Percentiles rank a stretch among this genome's conserved stretches.
phyloP scores from a whole-genome alignment of 2,329 filamentous ascomycete genomes.

The Graphiopsis chlorocephala region DNA sequence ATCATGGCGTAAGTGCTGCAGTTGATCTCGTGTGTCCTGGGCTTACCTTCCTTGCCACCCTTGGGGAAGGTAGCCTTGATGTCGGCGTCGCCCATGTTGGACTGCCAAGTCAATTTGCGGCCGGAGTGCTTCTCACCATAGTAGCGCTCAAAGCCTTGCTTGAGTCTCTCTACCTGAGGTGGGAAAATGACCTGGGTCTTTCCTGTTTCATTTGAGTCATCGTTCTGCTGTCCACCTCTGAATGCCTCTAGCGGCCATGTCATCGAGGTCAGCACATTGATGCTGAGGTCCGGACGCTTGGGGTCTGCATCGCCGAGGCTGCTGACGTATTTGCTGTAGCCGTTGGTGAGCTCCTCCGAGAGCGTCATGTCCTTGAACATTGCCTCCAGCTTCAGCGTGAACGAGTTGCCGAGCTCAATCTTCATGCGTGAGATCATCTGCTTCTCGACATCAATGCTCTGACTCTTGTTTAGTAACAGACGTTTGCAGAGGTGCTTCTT shows the following conservation, averaged over 20 bases:
- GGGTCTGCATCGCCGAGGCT: constrained; percentile 56
- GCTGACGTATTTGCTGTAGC: constrained; percentile 70
- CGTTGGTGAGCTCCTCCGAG: constrained; percentile 75
- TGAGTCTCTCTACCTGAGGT: constrained; percentile 67
- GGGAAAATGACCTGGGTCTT: constrained; percentile 68
- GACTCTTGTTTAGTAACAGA: constrained; percentile 81
- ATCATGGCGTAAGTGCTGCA: constrained; percentile 93
- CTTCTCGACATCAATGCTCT: constrained; percentile 89
- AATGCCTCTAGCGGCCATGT: constrained; percentile 94
- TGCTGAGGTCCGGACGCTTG: constrained; percentile 71
- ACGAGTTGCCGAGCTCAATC: constrained; percentile 89
- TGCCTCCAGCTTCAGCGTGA: constrained; percentile 87
- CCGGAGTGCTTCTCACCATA: constrained; percentile 87
- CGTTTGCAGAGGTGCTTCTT: constrained; percentile 92
- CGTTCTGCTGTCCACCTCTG: constrained; percentile 55
- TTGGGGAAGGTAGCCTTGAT: constrained; percentile 75
- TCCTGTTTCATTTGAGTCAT: constrained; percentile 22
- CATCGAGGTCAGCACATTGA: constrained; percentile 86
- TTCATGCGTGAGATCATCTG: constrained; percentile 98
- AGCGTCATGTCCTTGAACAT: constrained; percentile 98
- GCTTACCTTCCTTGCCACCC: constrained; percentile 67
- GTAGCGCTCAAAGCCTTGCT: constrained; percentile 82
- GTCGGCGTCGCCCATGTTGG: constrained; percentile 77
- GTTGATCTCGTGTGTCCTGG: constrained; percentile 82
- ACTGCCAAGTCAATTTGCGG: constrained; percentile 80